Evolutionary conservation across 2,329 filamentous ascomycete genomes (phyloP).

Genomic region (Parastagonospora avenae): DNA sequence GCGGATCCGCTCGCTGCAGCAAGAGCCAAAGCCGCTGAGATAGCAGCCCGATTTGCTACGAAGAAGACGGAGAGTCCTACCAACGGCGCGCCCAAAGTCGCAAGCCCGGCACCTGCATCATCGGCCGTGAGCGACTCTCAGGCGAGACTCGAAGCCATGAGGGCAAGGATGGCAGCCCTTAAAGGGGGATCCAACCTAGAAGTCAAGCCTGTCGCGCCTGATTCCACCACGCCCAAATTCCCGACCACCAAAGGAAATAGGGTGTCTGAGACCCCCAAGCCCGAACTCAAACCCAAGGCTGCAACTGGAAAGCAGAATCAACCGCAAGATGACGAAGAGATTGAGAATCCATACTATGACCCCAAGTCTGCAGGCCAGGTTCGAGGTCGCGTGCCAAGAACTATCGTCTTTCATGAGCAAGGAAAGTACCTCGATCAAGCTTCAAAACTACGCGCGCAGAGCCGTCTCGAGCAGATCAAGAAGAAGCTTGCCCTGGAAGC

Average conservation of each 20-base stretch:
- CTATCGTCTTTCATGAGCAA: conserved; percentile 89
- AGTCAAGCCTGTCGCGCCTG: conserved; percentile 41
- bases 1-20: conserved; percentile 37
- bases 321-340: conserved; percentile 61
- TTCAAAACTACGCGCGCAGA: conserved; percentile 84
- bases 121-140: conserved; percentile 8
- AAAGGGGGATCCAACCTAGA: conserved; percentile 67
- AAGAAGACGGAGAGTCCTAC: conserved; percentile 24
- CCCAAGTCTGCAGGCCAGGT: conserved; percentile 64
- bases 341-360: conserved; percentile 84
- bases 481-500: conserved; percentile 86
- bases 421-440: conserved; percentile 97
- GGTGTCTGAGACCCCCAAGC: conserved; percentile 49
- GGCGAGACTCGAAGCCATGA: conserved; percentile 23
- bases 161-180: conserved; percentile 36
- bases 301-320: conserved; percentile 44
- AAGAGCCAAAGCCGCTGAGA: conserved; percentile 40
- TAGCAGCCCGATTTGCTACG: conserved; percentile 40
- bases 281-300: conserved; percentile 34
- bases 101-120: conserved; percentile 11
- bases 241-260: conserved; percentile 61
- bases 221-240: conserved; percentile 58
- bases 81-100: conserved; percentile 17
- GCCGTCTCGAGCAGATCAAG: conserved; percentile 91
- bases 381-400: conserved; percentile 69